Percentiles rank a stretch among this genome's conserved stretches.
Conservation (phyloP, 257 asterid species). For the Nicotiana knightiana region DNA sequence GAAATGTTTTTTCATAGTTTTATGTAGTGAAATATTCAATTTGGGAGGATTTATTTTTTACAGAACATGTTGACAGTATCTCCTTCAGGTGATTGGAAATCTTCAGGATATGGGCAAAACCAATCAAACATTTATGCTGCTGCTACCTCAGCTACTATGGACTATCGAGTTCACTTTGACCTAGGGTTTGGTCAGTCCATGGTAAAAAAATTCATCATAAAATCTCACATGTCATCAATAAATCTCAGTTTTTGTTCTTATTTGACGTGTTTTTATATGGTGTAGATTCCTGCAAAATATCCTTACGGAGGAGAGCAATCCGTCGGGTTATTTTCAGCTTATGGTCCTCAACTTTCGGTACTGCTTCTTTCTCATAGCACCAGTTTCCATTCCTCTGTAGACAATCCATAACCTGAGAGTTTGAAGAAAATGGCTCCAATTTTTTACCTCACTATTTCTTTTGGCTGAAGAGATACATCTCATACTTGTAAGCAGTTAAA, state of each 20-base stretch:
- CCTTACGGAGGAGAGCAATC: constrained; percentile 54
- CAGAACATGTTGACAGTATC: not conserved
- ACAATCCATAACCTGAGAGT: not conserved
- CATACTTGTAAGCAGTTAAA: not conserved
- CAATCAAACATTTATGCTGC: constrained; percentile 19
- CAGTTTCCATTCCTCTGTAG: not conserved
- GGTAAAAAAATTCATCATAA: constrained; percentile 22
- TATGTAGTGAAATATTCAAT: not conserved
- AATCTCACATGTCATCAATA: not conserved
- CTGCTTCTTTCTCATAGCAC: not conserved
- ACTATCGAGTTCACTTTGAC: constrained; percentile 32
- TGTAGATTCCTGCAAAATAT: constrained; percentile 45
- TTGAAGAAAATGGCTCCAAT: not conserved
- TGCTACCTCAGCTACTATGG: constrained; percentile 12
- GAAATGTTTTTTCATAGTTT: not conserved
- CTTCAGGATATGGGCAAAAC: constrained; percentile 27
- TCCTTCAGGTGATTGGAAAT: constrained; percentile 12
- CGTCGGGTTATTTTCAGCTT: constrained; percentile 38
- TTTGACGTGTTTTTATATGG: not conserved
- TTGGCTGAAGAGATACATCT: not conserved
- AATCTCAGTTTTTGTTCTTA: not conserved
- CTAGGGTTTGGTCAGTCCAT: constrained; percentile 46
- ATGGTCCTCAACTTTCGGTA: constrained; percentile 45
- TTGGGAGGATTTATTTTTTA: not conserved
- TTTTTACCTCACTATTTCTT: not conserved